A percentile compares a stretch with the other conserved stretches of the same genome.
Conservation (phyloP, 2,329 filamentous ascomycete species). For the Leptodontidium sp. region DNA sequence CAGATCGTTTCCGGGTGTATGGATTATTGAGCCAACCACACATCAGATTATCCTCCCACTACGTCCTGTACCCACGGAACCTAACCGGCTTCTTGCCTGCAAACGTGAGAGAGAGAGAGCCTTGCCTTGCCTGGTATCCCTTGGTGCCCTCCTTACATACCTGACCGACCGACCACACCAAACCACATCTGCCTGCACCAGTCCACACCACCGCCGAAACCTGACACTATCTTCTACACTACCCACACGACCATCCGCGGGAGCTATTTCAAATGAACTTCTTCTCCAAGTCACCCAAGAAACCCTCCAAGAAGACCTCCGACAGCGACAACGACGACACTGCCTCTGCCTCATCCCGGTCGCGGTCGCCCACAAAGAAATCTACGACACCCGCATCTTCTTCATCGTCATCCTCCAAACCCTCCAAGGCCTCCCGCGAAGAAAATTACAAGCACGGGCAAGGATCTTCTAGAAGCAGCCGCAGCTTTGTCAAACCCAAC, state of each 20-base stretch:
- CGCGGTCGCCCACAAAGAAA: constrained; percentile 46
- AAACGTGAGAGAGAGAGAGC: no score
- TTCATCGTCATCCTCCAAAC: constrained; percentile 34
- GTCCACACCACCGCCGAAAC: constrained; percentile 7
- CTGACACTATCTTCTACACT: constrained; percentile 17
- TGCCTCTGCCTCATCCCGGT: constrained; percentile 36
- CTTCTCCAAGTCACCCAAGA: constrained; percentile 48
- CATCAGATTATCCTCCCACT: constrained; percentile 22
- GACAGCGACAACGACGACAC: constrained; percentile 40
- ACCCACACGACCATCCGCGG: constrained; percentile 24
- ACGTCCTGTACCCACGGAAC: constrained; percentile 19
- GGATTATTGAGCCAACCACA: constrained; percentile 34
- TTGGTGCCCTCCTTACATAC: not conserved
- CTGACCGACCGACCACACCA: not conserved
- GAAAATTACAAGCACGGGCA: constrained; percentile 42
- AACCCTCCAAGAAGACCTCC: constrained; percentile 44
- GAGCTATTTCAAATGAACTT: constrained; percentile 45
- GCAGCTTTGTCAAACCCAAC: constrained; percentile 41
- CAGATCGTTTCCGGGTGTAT: constrained; percentile 24
- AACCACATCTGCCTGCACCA: constrained; percentile 19
- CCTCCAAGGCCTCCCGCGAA: constrained; percentile 41
- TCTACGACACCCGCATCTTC: constrained; percentile 32
- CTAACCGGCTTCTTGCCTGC: constrained; percentile 24
- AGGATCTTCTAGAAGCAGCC: constrained; percentile 44
- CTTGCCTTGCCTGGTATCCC: not conserved